Base-by-base conservation (phyloP, 306 rosid genomes). In the Rubus idaeus region DNA sequence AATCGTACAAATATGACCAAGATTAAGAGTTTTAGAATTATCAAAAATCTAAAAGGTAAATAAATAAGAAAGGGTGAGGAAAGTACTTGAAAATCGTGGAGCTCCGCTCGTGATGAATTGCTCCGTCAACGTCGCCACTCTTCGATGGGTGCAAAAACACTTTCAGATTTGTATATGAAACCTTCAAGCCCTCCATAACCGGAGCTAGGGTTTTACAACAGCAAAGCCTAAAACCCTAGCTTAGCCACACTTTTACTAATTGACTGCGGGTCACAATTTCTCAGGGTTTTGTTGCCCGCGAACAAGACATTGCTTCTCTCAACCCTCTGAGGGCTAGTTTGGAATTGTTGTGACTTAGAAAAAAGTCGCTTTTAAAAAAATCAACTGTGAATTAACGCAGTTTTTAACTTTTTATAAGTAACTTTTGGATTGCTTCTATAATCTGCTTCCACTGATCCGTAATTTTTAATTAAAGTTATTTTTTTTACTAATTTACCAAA, bases 111-210 rank as follows among this genome's bases (percentile, higher is more conserved):
- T 40, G 69, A n/a, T 60, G 78, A 51, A 58, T 30, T 60, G 58
- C 78, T 18, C 13, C 10, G 58, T 81, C 71, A 69, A 88, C 88
- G 20, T 85, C 79, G 3, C 64, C 82, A 75, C 83, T 74, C 68
- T 85, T 84, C 0, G 97, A 91, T 26, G 99, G 98, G 71, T 90
- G 94, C 52, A 95, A 39, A 71, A 82, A 76, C 1, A 92, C 85
- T 3, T 80, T 72, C 80, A 95, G 45, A 70, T 87, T 83, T 4
- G 92, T 78, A 76, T 91, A 86, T 2, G 99, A 87, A 12, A 95
- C 90, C 84, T 87, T 89, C 61, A 95, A 80, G 12, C 96, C 87
- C 76, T 92, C 96, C 97, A 95, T 93, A 65, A 8, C 42, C 55
- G 66, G 52, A 52, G 21, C 63, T 8, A 41, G 70, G 77, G 73